phyloP scores from a whole-genome alignment of 1,139 yeast species.

The Tardiomyces blankii region DNA sequence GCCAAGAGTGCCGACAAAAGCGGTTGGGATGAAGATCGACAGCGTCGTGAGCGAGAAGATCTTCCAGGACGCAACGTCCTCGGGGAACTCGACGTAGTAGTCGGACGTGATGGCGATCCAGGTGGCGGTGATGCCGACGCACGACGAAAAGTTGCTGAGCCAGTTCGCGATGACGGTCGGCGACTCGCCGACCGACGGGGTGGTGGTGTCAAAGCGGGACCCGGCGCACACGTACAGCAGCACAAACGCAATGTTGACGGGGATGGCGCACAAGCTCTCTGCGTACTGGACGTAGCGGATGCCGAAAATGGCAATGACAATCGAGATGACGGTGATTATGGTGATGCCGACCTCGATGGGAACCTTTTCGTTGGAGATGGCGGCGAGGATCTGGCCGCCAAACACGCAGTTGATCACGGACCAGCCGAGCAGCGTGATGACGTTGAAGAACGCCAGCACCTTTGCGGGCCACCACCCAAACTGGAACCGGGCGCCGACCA shows the following conservation, averaged over 20 bases:
- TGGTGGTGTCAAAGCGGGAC: conserved; percentile 35
- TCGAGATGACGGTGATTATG: conserved; percentile 52
- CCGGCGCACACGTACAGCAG: conserved; percentile 61
- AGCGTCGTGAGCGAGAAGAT: conserved; percentile 54
- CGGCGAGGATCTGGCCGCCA: conserved; percentile 70
- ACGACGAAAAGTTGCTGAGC: conserved; percentile 61
- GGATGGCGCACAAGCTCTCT: conserved; percentile 58
- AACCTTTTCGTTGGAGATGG: conserved; percentile 49
- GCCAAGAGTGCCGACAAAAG: conserved; percentile 69
- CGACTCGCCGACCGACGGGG: conserved; percentile 32
- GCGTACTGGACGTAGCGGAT: conserved; percentile 57
- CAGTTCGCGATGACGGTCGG: conserved; percentile 49
- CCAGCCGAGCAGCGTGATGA: conserved; percentile 79
- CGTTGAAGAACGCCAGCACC: conserved; percentile 54
- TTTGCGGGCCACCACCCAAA: conserved; percentile 82
- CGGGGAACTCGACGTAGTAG: conserved; percentile 76
- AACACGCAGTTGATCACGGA: conserved; percentile 73
- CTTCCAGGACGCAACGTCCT: conserved; percentile 46
- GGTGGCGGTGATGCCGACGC: conserved; percentile 74
- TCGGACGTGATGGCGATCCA: conserved; percentile 90
- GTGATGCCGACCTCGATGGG: conserved; percentile 67
- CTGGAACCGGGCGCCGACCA: conserved; percentile 68
- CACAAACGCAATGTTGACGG: conserved; percentile 57
- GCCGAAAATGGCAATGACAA: conserved; percentile 64
- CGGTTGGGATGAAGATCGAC: conserved; percentile 61